These are phyloP conservation scores for Solanum etuberosum DNA, from an alignment of 257 asterid species.

Conservation along the genomic window DNA sequence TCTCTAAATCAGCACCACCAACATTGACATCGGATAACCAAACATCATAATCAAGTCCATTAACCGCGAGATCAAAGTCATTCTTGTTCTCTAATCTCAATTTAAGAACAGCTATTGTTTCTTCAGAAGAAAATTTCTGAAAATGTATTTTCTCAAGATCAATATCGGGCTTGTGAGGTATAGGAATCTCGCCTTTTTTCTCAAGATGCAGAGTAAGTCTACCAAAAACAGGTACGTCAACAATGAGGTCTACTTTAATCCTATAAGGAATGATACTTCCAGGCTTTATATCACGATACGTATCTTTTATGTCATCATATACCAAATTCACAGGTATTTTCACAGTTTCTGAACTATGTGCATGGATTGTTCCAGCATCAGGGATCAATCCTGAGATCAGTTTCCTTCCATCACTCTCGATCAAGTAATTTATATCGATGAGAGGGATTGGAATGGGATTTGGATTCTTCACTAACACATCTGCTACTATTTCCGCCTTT, in stretches of 20 bases:
- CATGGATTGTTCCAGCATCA: constrained; percentile 88
- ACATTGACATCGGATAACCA: constrained; percentile 85
- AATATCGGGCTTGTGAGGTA: constrained; percentile 75
- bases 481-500: constrained; percentile 65
- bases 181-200: constrained; percentile 81
- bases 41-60: constrained; percentile 69
- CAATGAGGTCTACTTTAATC: constrained; percentile 78
- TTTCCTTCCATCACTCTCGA: constrained; percentile 84
- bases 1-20: constrained; percentile 53
- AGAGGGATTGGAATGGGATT: constrained; percentile 94
- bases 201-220: constrained; percentile 76
- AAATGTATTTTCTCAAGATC: constrained; percentile 60
- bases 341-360: constrained; percentile 81
- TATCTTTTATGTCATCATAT: constrained; percentile 68
- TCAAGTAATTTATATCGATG: constrained; percentile 66
- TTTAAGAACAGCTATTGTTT: constrained; percentile 68
- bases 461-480: constrained; percentile 68
- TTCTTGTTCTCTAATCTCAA: constrained; percentile 84
- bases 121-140: constrained; percentile 79
- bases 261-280: constrained; percentile 74
- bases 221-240: constrained; percentile 82
- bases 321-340: constrained; percentile 55
- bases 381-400: constrained; percentile 87
- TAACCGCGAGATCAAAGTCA: constrained; percentile 75
- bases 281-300: constrained; percentile 61